Percentiles rank a stretch among this genome's conserved stretches.
These are phyloP conservation scores for Nemania serpens DNA, from an alignment of 2,329 filamentous ascomycete species.

Conservation along the genomic window DNA sequence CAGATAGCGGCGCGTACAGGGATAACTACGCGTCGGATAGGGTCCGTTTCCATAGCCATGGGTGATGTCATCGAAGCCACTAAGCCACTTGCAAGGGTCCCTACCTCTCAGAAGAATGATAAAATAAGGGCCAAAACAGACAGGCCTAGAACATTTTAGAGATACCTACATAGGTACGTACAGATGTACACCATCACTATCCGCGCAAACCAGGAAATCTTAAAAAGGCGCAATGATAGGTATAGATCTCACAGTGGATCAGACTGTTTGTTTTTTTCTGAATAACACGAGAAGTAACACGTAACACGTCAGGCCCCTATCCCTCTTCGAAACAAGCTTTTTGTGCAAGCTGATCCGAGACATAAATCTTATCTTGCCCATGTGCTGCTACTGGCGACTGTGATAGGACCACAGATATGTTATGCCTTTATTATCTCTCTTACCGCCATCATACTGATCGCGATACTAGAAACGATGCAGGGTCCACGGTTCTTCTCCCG, in stretches of 20 bases:
- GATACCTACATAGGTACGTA: too few relatives aligned
- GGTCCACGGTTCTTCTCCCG: neutral
- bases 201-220: too few relatives aligned
- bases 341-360: constrained; percentile 10
- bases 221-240: too few relatives aligned
- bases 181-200: too few relatives aligned
- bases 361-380: neutral
- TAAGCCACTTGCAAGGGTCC: too few relatives aligned
- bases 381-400: constrained; percentile 9
- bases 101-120: too few relatives aligned
- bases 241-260: neutral
- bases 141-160: too few relatives aligned
- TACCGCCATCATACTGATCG: constrained; percentile 10
- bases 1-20: neutral
- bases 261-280: neutral
- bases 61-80: too few relatives aligned
- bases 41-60: neutral
- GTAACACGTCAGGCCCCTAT: neutral
- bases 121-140: too few relatives aligned
- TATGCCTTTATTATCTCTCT: neutral
- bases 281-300: neutral
- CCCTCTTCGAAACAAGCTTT: neutral
- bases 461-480: neutral
- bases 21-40: neutral
- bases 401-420: constrained; percentile 12